A percentile compares a stretch with the other conserved stretches of the same genome.
phyloP scores from a whole-genome alignment of 1,284 basidiomycete genomes.

The Psilocybe mexicana region DNA sequence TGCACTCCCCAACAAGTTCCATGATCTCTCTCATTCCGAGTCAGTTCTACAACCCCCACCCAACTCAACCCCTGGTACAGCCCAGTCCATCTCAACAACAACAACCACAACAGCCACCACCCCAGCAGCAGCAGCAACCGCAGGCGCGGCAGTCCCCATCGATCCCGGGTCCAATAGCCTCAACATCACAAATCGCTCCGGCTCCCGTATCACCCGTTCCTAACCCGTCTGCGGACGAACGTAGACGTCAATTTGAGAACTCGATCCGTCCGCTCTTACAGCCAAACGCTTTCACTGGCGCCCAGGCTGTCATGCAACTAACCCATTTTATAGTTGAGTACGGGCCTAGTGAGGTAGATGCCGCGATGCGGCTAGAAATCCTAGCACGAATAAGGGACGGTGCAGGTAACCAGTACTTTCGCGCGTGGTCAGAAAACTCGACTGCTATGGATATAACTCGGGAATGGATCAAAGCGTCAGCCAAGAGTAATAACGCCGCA shows the following conservation, averaged over 20 bases:
- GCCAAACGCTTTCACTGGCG: constrained; percentile 63
- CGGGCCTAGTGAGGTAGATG: constrained; percentile 63
- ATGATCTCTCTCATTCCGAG: constrained; percentile 41
- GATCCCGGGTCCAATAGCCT: constrained; percentile 11
- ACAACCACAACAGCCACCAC: background rate
- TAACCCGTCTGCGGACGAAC: constrained; percentile 34
- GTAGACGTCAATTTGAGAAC: constrained; percentile 50
- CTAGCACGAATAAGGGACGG: constrained; percentile 77
- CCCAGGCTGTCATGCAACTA: constrained; percentile 60
- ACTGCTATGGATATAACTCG: constrained; percentile 73
- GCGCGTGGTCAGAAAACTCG: constrained; percentile 75
- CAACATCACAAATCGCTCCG: constrained; percentile 10
- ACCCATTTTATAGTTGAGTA: constrained; percentile 56
- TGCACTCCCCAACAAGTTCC: constrained; percentile 52
- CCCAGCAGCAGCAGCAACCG: constrained; percentile 5
- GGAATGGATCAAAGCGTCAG: constrained; percentile 75
- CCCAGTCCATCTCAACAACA: constrained; percentile 7
- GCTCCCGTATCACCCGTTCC: constrained; percentile 10
- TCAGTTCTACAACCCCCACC: constrained; percentile 37
- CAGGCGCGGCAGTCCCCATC: constrained; percentile 7
- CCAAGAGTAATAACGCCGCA: constrained; percentile 50
- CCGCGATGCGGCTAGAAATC: constrained; percentile 61
- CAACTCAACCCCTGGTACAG: constrained; percentile 12
- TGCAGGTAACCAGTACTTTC: constrained; percentile 81
- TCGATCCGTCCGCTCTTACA: constrained; percentile 55